Percentiles rank a stretch among this genome's conserved stretches.
Evolutionary conservation across 495 filamentous ascomycete species (phyloP).

Genomic region (Gamarada debralockiae): DNA sequence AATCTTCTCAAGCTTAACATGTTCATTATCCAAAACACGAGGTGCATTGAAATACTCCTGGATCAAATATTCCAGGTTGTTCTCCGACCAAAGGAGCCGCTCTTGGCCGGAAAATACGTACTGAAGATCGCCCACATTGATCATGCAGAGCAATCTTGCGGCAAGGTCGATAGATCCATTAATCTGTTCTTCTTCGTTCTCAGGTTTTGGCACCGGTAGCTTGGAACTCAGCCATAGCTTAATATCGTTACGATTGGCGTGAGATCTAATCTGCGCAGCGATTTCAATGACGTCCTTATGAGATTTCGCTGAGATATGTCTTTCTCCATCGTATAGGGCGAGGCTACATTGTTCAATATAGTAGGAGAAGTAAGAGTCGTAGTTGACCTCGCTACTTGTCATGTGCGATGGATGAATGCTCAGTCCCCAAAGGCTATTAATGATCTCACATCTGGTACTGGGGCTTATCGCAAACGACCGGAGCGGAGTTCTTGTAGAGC

Average conservation of each 20-base stretch:
- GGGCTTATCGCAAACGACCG: neutral
- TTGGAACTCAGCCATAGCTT: neutral
- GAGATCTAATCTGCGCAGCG: neutral
- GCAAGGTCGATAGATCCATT: slow-evolving; percentile 15
- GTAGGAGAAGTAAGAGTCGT: neutral
- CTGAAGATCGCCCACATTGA: slow-evolving; percentile 12
- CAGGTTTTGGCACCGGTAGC: neutral
- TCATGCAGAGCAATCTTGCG: slow-evolving; percentile 16
- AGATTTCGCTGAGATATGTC: neutral
- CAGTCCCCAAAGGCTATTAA: slow-evolving; percentile 1
- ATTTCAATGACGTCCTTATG: neutral
- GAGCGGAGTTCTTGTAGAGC: no score
- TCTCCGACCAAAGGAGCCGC: slow-evolving; percentile 3
- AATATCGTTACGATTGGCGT: neutral
- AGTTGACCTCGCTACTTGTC: neutral
- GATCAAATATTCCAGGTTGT: slow-evolving; percentile 10
- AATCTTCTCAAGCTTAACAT: slow-evolving; percentile 18
- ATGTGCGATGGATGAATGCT: neutral
- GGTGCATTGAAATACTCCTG: slow-evolving; percentile 7
- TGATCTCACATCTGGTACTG: neutral
- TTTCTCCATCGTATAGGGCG: neutral
- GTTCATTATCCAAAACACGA: neutral
- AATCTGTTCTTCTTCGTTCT: neutral
- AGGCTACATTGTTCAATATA: slow-evolving; percentile 5
- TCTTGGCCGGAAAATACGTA: neutral